Evolutionary conservation across 2,329 filamentous ascomycete genomes (phyloP), one percentile per base, ranked within the genome.

Genomic region (Diaporthe sp.): DNA sequence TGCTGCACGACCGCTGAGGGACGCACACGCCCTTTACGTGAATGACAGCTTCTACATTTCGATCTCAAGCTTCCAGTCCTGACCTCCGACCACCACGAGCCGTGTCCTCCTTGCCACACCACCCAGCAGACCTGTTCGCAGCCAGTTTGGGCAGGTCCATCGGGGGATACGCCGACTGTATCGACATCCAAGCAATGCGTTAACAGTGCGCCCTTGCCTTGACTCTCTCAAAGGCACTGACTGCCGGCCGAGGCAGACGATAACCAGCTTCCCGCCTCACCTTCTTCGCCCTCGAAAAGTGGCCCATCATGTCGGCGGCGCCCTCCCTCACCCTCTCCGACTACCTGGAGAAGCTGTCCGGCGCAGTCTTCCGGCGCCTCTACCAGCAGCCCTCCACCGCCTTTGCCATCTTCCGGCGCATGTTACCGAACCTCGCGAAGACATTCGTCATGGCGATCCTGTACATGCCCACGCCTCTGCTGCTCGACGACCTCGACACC

Each of bases 331-430:
- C 90, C 77, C 89, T 92, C 75, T 94, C 96, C 82, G 96, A 98
- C 82, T 98, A 98, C 85, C 92, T 98, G 82, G 96, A 98, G 89
- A 92, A 93, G 82, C 92, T 97, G 80, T 94, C 94, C 67, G 95
- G 96, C 77, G 95, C 94, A 55, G 97, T 95, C 47, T 98, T 98
- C 84, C 91, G 92, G 82, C 94, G 95, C 84, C 90, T 99, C 60
- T 99, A 99, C 88, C 94, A 96, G 86, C 96, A 98, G 87, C 97
- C 97, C 40, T 97, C 96, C 55, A 98, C 97, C 1, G 94, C 96
- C 50, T 92, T 99, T 78, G 97, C 97, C 78, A 96, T 99, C 80
- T 98, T 98, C 83, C 92, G 97, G 78, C 96, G 97, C 86, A 98
- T 99, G 95, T 90, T 99, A 74, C 95, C 97, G 74, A 94, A 97